Percentiles rank a stretch among this genome's conserved stretches.
These are phyloP conservation scores for Apiotrichum akiyoshidainum DNA, from an alignment of 1,284 basidiomycete genomes.

Conservation along the genomic window DNA sequence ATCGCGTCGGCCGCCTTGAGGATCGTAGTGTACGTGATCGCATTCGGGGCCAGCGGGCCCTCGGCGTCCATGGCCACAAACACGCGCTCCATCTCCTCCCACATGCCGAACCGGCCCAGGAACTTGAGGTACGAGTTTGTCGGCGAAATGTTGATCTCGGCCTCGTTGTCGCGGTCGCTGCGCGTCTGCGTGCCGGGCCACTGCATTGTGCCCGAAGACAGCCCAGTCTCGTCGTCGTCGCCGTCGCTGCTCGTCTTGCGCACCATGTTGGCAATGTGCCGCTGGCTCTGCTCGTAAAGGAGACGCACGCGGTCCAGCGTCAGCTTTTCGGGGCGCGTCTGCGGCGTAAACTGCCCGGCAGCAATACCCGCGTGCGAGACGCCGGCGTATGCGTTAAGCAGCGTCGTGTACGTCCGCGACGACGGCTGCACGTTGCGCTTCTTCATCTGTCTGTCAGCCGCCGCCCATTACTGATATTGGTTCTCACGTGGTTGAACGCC, in stretches of 20 bases:
- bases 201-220: not conserved
- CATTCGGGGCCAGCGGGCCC: slow-evolving; percentile 39
- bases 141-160: slow-evolving; percentile 30
- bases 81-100: slow-evolving; percentile 40
- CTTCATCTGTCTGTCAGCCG: slow-evolving; percentile 48
- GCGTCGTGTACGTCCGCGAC: slow-evolving; percentile 41
- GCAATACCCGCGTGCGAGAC: slow-evolving; percentile 21
- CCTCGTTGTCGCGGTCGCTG: slow-evolving; percentile 2
- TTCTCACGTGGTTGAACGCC: slow-evolving; percentile 43
- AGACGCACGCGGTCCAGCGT: slow-evolving; percentile 38
- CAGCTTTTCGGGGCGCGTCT: slow-evolving; percentile 19
- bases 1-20: slow-evolving; percentile 25
- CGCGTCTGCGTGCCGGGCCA: not conserved
- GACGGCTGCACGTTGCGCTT: slow-evolving; percentile 42
- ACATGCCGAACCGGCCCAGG: slow-evolving; percentile 36
- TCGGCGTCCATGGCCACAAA: slow-evolving; percentile 34
- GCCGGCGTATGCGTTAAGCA: slow-evolving; percentile 45
- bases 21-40: slow-evolving; percentile 41
- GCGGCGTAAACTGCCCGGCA: slow-evolving; percentile 10
- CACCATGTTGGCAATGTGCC: slow-evolving; percentile 20
- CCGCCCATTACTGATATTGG: too few species aligned
- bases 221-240: not conserved
- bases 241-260: not conserved
- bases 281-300: slow-evolving; percentile 42
- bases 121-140: slow-evolving; percentile 49